Base-by-base conservation (phyloP, 768 basidiomycete genomes). In the Boletus rubescentipes region DNA sequence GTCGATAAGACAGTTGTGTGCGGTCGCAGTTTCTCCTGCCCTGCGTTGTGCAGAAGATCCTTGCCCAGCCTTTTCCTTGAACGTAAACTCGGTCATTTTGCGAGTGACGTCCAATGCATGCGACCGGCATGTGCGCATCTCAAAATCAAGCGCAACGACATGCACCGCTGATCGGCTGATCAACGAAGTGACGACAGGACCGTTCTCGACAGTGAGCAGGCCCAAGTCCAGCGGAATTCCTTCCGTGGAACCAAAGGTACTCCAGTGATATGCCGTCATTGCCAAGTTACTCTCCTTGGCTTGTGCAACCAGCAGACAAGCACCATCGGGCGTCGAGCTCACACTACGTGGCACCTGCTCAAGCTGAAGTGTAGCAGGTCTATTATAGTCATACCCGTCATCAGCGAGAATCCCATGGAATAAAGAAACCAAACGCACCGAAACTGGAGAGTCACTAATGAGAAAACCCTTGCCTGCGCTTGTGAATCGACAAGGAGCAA, bases 81-180 rank as follows among this genome's bases (percentile, higher is more conserved):
- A 85, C 53, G 71, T 76, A 54, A 81, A 83, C 50, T 84, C 80
- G 2, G 82, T 83, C 12, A 74, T 66, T 53, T 79, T 81, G 49
- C 77, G 77, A 9, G 80, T 81, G 57, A 86, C 83, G 34, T 78
- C 72, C 40, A 86, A 61, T 0, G 71, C 75, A 15, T 78, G 34
- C 0, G 84, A 86, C 18, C 61, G 61, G 46, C 75, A 76, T 16
- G 57, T 51, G 4, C 60, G 67, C 4, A 62, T 26, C 5, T 62
- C 31, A 7, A 65, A 54, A 51, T 81, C 73, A 5, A 84, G 63
- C 10, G 60, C 58, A 4, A 84, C 32, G 15, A 82, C 49, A 60
- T 84, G 77, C 5, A 79, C 72, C 37, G 68, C 72, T 6, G 62
- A 65, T 48, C 78, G 71, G 41, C 60, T 73, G 37, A 72, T 68